Evolutionary conservation across 1,284 basidiomycete species (phyloP).

Genomic region (Marasmius oreades): DNA sequence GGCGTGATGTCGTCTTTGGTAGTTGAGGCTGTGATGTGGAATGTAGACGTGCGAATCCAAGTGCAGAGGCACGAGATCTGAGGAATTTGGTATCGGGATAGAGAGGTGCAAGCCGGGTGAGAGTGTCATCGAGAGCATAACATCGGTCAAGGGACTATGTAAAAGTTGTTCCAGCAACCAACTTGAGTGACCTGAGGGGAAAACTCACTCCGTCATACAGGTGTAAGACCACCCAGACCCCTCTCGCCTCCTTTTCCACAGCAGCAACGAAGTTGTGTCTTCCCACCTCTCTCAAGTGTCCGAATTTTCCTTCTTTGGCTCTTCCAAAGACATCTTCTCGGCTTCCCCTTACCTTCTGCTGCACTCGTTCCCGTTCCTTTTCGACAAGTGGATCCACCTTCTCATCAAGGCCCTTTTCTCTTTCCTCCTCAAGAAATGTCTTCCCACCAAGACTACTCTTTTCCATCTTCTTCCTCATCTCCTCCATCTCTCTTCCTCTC

Average conservation of each 20-base stretch:
- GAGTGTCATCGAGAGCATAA: constrained; percentile 62
- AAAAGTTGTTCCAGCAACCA: background rate
- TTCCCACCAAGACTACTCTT: constrained; percentile 17
- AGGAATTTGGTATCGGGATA: constrained; percentile 79
- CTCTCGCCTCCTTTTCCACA: constrained; percentile 68
- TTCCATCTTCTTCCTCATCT: constrained; percentile 17
- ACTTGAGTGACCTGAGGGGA: constrained; percentile 11
- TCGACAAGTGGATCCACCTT: constrained; percentile 39
- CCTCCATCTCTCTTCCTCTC: constrained; percentile 14
- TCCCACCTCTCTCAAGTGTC: constrained; percentile 80
- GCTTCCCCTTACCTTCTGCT: constrained; percentile 25
- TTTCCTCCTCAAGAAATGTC: constrained; percentile 41
- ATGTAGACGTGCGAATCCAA: constrained; percentile 65
- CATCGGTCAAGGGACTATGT: constrained; percentile 71
- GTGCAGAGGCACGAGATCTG: constrained; percentile 65
- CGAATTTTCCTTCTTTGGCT: constrained; percentile 58
- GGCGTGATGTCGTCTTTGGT: constrained; percentile 6
- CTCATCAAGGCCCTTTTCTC: constrained; percentile 46
- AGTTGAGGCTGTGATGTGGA: constrained; percentile 21
- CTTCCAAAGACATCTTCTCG: constrained; percentile 42
- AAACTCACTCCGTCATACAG: constrained; percentile 75
- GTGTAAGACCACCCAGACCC: constrained; percentile 78
- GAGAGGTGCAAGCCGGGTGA: constrained; percentile 64
- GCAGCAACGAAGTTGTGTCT: constrained; percentile 69
- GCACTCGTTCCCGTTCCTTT: constrained; percentile 36